phyloP scores from a whole-genome alignment of 2,329 filamentous ascomycete genomes.

The Niveomyces coronatus region DNA sequence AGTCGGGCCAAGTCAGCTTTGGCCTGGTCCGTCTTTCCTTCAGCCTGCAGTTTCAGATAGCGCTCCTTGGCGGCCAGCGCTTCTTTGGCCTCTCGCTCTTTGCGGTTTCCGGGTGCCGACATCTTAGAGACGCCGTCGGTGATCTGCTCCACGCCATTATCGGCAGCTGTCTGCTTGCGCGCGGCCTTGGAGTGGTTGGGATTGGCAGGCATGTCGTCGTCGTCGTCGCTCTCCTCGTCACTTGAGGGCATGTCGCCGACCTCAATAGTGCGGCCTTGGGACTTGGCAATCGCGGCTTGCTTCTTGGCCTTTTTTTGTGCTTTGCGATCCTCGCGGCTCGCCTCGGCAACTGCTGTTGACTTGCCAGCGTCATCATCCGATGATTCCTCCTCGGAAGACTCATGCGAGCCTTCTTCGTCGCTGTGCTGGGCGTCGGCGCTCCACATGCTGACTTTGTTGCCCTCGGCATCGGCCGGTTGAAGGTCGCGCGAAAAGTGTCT shows the following conservation, averaged over 20 bases:
- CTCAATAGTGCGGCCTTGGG: slow-evolving; percentile 60
- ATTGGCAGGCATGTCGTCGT: slow-evolving; percentile 69
- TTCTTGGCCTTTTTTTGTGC: slow-evolving; percentile 85
- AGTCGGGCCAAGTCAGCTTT: slow-evolving; percentile 80
- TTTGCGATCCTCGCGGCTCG: slow-evolving; percentile 70
- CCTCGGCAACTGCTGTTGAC: slow-evolving; percentile 34
- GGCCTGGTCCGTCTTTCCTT: slow-evolving; percentile 94
- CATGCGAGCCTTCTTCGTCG: slow-evolving; percentile 40
- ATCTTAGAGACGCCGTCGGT: slow-evolving; percentile 48
- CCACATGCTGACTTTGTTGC: slow-evolving; percentile 86
- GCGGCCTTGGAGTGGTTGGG: slow-evolving; percentile 81
- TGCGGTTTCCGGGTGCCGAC: slow-evolving; percentile 34
- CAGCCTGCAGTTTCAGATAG: slow-evolving; percentile 84
- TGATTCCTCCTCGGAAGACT: slow-evolving; percentile 42
- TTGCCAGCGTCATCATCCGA: slow-evolving; percentile 39
- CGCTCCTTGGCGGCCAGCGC: slow-evolving; percentile 81
- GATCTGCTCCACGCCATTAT: slow-evolving; percentile 35
- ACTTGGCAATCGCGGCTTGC: slow-evolving; percentile 72
- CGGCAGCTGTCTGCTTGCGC: slow-evolving; percentile 41
- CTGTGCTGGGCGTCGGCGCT: slow-evolving; percentile 43
- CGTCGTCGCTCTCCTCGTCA: slow-evolving; percentile 44
- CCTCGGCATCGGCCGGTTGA: slow-evolving; percentile 77
- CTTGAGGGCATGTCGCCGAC: slow-evolving; percentile 79
- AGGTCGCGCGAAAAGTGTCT: slow-evolving; percentile 93
- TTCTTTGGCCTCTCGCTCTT: slow-evolving; percentile 65